These are phyloP conservation scores for Ensete ventricosum DNA, from an alignment of 176 grass and related monocot species.

Conservation along the genomic window DNA sequence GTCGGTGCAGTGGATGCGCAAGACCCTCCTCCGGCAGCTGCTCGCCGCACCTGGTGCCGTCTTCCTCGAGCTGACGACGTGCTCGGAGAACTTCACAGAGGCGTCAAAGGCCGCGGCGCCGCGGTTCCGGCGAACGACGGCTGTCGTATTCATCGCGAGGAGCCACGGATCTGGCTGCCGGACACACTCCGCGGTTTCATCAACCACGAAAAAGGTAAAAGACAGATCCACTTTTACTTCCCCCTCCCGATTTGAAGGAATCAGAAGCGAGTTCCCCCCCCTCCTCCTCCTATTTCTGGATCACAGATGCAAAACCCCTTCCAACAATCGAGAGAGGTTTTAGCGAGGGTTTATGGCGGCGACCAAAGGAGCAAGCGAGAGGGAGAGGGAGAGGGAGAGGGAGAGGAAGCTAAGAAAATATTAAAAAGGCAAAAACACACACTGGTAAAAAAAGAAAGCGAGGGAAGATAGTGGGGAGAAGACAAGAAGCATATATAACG, in stretches of 20 bases:
- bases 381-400: background rate
- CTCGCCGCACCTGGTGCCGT: background rate
- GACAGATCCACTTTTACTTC: background rate
- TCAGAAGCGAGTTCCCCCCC: background rate
- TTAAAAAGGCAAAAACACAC: background rate
- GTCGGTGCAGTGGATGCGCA: constrained; percentile 15
- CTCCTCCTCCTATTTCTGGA: too few relatives aligned
- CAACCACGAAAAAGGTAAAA: background rate
- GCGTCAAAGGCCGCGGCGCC: background rate
- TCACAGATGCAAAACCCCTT: too few relatives aligned
- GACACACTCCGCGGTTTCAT: constrained; percentile 9
- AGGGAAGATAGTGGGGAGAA: background rate
- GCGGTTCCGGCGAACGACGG: background rate
- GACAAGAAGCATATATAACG: background rate
- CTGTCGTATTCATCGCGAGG: background rate
- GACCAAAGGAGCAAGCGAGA: background rate
- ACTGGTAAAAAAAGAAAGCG: background rate
- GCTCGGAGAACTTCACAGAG: constrained; percentile 13
- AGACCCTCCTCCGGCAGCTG: background rate
- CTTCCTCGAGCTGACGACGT: constrained; percentile 9
- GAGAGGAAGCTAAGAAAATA: background rate
- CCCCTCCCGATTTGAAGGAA: background rate
- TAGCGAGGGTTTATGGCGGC: background rate
- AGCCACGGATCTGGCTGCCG: background rate
- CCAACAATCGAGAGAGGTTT: background rate